Evolutionary conservation across 2,329 filamentous ascomycete species (phyloP), one percentile per base, ranked within the genome.

Genomic region (Paraconiothyrium sp.): DNA sequence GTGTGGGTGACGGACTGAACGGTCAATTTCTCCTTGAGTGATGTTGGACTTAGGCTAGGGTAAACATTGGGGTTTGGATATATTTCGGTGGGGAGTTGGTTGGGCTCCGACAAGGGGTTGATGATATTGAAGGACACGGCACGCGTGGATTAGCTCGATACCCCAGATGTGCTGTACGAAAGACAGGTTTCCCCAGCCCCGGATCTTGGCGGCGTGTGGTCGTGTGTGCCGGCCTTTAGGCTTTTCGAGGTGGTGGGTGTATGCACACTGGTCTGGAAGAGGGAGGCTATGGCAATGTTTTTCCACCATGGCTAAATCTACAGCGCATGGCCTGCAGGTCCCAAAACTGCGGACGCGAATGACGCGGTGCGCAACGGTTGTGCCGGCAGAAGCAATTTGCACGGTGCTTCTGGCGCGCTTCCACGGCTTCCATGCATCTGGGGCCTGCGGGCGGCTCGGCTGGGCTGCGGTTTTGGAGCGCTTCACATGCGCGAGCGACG

Each of bases 391-490:
- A 52, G 49, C 49, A 52, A 54, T 54, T 30, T 54, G 37, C 11
- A 22, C 24, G 30, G 50, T 52, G 56, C 60, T 67, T 67, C 63
- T 67, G 59, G 61, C 54, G 59, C 13, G 35, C 50, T 67, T 66
- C 65, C 14, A 41, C 43, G 30, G 41, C 34, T 58, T 50, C 47
- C 57, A 52, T 49, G 51, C 51, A 56, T 22, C 37, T 13, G 37
- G 27, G 6, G 27, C 27, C 27, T 30, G 35, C n/a, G n/a, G 48
- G 49, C 41, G 35, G 49, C 24, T 54, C 35, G 51, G 35, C 35
- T 41, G 43, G 34, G 14, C 9, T 43, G 41, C 43, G 37, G 13
- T 41, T 16, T 16, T 6, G 37, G 37, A 16, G 27, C 27, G 27
- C 27, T 30, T 30, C 27, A 30, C 27, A 30, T 30, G 27, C 27